These are phyloP conservation scores for Boletus barrowsii DNA, from an alignment of 768 basidiomycete genomes.

Conservation along the genomic window DNA sequence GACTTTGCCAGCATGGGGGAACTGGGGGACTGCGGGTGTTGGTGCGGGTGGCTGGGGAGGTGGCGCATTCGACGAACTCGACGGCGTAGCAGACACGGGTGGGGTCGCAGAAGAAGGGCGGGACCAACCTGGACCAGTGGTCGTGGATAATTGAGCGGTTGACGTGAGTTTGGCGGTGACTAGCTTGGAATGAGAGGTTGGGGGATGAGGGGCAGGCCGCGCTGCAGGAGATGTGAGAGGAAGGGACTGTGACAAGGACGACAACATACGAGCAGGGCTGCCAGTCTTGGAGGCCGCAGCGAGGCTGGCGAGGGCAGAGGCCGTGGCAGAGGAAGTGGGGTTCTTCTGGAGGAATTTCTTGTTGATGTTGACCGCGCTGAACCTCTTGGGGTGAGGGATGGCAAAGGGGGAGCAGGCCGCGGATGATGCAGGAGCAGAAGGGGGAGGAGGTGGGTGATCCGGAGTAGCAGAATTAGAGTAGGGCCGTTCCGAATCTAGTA, in stretches of 20 bases:
- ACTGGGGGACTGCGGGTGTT: constrained; percentile 42
- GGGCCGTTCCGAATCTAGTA: constrained; percentile 7
- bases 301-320: constrained; percentile 41
- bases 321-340: constrained; percentile 51
- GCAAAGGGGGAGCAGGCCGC: constrained; percentile 21
- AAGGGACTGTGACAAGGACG: neutral
- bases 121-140: constrained; percentile 71
- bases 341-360: constrained; percentile 96
- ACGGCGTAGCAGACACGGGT: constrained; percentile 50
- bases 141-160: constrained; percentile 51
- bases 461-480: constrained; percentile 11
- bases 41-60: constrained; percentile 46
- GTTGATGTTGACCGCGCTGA: constrained; percentile 88
- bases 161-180: constrained; percentile 87
- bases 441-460: constrained; percentile 15
- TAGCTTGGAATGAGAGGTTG: constrained; percentile 70
- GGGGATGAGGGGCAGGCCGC: constrained; percentile 53
- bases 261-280: constrained; percentile 49
- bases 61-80: constrained; percentile 40
- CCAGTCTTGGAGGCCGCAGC: constrained; percentile 46
- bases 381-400: constrained; percentile 71
- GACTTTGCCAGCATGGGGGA: constrained; percentile 60
- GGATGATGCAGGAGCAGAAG: constrained; percentile 5
- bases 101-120: constrained; percentile 73
- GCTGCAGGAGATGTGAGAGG: constrained; percentile 36